A percentile compares a stretch with the other conserved stretches of the same genome.
phyloP scores from a whole-genome alignment of 2,329 filamentous ascomycete species.

The Triangularia verruculosa region DNA sequence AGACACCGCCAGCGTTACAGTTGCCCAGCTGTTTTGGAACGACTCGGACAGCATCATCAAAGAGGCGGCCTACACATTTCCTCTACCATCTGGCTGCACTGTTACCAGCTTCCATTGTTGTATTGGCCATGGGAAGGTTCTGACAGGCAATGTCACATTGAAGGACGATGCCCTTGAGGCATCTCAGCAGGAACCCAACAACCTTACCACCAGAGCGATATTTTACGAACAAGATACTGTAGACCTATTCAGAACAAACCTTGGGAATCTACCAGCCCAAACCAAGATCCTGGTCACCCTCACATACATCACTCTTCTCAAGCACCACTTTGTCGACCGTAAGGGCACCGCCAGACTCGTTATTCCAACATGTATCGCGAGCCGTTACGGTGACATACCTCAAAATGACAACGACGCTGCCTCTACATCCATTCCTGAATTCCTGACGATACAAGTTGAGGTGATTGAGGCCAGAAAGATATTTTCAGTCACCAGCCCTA shows the following conservation, averaged over 20 bases:
- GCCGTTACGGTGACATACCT: slow-evolving; percentile 28
- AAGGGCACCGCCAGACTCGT: slow-evolving; percentile 24
- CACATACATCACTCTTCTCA: slow-evolving; percentile 29
- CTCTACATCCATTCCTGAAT: slow-evolving; percentile 1
- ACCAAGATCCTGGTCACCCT: slow-evolving; percentile 28
- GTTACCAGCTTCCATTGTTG: slow-evolving; percentile 30
- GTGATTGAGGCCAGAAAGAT: slow-evolving; percentile 11
- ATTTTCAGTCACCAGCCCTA: slow-evolving; percentile 22
- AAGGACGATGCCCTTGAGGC: slow-evolving; percentile 25
- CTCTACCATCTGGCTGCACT: slow-evolving; percentile 28
- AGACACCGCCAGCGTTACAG: slow-evolving; percentile 28
- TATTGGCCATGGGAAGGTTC: slow-evolving; percentile 24
- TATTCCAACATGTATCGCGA: slow-evolving; percentile 30
- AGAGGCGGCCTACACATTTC: slow-evolving; percentile 30
- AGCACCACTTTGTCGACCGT: slow-evolving; percentile 24
- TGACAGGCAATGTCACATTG: slow-evolving; percentile 25
- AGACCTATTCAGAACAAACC: slow-evolving; percentile 30
- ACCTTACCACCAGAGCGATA: slow-evolving; percentile 11
- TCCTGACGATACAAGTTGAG: slow-evolving; percentile 18
- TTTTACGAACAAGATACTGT: slow-evolving; percentile 29
- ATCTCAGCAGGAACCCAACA: slow-evolving; percentile 12
- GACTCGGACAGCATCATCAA: slow-evolving; percentile 24
- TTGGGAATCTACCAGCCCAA: slow-evolving; percentile 29
- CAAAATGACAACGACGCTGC: slow-evolving; percentile 15
- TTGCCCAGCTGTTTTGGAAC: slow-evolving; percentile 30